phyloP scores from a whole-genome alignment of 495 filamentous ascomycete genomes.

The Elaphomyces granulatus region DNA sequence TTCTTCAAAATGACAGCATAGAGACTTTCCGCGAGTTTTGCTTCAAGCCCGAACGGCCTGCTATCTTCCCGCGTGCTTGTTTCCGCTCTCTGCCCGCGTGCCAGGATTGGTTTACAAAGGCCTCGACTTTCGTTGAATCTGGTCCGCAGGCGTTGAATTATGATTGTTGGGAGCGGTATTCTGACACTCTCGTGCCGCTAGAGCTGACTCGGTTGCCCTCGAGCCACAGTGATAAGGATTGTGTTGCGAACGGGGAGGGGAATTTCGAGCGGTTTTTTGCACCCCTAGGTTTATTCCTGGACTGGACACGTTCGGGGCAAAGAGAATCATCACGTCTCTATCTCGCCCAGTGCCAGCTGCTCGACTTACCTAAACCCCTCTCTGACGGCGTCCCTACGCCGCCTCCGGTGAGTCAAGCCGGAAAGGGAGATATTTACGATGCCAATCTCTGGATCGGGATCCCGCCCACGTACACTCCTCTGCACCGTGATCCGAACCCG shows the following conservation, averaged over 20 bases:
- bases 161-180: constrained; percentile 33
- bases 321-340: constrained; percentile 40
- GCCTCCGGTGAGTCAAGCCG: constrained; percentile 39
- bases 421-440: constrained; percentile 67
- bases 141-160: constrained; percentile 23
- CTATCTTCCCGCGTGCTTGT: constrained; percentile 29
- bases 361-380: constrained; percentile 45
- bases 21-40: constrained; percentile 33
- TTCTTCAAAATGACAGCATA: constrained; percentile 18
- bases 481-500: constrained; percentile 87
- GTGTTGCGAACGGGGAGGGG: too few relatives aligned
- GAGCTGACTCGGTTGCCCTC: constrained; percentile 33
- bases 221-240: not conserved
- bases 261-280: constrained; percentile 43
- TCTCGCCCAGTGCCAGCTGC: constrained; percentile 67
- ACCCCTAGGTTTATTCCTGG: constrained; percentile 42
- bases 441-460: constrained; percentile 80
- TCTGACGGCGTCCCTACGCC: constrained; percentile 53
- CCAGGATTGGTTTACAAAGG: constrained; percentile 36
- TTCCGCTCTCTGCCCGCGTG: constrained; percentile 35
- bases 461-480: constrained; percentile 72
- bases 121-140: constrained; percentile 5
- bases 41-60: constrained; percentile 34
- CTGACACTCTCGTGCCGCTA: constrained; percentile 39
- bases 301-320: constrained; percentile 32